Conservation (phyloP, 805 yeast genomes). For the Hanseniaspora occidentalis region DNA sequence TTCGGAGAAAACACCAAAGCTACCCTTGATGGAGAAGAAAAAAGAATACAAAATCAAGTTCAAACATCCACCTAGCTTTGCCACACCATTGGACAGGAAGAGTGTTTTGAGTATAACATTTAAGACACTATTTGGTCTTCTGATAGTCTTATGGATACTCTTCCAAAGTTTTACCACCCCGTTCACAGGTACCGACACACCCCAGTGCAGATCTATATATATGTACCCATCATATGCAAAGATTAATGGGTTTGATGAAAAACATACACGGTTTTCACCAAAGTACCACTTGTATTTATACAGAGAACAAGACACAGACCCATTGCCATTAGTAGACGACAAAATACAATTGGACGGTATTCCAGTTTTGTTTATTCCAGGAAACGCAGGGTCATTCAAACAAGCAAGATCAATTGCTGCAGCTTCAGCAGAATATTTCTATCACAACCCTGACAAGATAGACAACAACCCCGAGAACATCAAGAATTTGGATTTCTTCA, state of each 20-base stretch:
- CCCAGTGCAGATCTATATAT: constrained; percentile 52
- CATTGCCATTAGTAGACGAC: constrained; percentile 32
- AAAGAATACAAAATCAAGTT: too few relatives aligned
- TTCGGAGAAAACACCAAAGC: too few relatives aligned
- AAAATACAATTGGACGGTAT: constrained; percentile 44
- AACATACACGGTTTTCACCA: constrained; percentile 56
- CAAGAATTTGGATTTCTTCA: constrained; percentile 64
- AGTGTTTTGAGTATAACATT: too few relatives aligned
- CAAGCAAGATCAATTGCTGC: constrained; percentile 92
- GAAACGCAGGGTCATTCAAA: constrained; percentile 89
- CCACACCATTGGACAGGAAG: too few relatives aligned
- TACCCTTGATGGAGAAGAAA: too few relatives aligned
- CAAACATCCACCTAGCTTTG: too few relatives aligned
- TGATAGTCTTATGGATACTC: not conserved
- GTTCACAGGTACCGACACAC: constrained; percentile 34
- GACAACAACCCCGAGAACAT: constrained; percentile 12
- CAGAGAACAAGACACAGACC: constrained; percentile 67
- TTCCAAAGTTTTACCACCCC: constrained; percentile 7
- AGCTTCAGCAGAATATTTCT: constrained; percentile 47
- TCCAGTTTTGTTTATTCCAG: constrained; percentile 91
- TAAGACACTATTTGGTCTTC: too few relatives aligned
- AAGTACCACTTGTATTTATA: constrained; percentile 80
- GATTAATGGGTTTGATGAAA: constrained; percentile 51
- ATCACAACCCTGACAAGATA: constrained; percentile 20
- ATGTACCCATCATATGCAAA: constrained; percentile 82